Conservation (phyloP, 108 stramenopile genomes). For the Hondaea fermentalgiana region DNA sequence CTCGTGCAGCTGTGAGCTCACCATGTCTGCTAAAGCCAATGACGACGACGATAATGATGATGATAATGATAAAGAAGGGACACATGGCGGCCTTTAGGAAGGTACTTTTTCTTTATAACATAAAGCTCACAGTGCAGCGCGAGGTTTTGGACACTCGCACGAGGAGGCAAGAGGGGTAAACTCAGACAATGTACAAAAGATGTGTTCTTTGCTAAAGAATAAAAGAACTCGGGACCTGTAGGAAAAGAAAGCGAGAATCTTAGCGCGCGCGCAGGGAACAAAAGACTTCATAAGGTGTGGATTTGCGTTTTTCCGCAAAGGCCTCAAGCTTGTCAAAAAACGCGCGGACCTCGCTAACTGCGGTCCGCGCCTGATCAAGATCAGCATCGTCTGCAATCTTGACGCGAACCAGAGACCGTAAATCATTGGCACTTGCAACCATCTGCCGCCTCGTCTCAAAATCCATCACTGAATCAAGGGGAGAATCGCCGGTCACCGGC, state of each 20-base stretch:
- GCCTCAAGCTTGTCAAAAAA: conserved; percentile 26
- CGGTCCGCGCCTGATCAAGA: conserved; percentile 28
- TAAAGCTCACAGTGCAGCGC: no score
- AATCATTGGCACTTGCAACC: conserved; percentile 24
- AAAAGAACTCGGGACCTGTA: neutral
- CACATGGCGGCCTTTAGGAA: no score
- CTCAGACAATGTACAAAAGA: neutral
- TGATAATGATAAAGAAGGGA: no score
- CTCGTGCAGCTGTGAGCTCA: neutral
- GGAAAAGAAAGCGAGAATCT: neutral
- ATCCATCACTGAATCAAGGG: neutral
- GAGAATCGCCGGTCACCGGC: neutral
- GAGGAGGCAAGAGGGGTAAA: no score
- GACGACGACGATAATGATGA: neutral
- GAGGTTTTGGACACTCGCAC: no score
- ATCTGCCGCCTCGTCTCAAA: conserved; percentile 3
- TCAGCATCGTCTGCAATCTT: conserved; percentile 42
- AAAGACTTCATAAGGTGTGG: neutral
- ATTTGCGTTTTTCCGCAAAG: neutral
- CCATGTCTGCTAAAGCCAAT: neutral
- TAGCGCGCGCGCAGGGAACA: neutral
- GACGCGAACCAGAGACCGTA: conserved; percentile 33
- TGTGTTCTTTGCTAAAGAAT: neutral
- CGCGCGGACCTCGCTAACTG: neutral
- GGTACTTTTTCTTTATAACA: no score